These are phyloP conservation scores for Acanthamoeba healyi DNA, from an alignment of 208 protist species.

Conservation along the genomic window DNA sequence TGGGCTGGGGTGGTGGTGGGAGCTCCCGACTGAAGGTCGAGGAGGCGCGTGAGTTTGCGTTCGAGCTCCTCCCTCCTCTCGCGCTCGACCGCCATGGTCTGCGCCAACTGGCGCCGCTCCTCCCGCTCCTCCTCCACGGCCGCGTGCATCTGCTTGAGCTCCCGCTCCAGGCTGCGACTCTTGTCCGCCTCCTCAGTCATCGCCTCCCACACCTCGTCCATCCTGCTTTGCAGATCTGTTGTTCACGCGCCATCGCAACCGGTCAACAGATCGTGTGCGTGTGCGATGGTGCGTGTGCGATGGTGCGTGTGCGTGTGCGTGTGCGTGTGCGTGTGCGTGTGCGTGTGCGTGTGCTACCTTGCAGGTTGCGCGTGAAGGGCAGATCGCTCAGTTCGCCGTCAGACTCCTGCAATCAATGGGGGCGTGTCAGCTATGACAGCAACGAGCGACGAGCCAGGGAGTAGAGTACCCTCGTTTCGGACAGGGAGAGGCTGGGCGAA, in stretches of 20 bases:
- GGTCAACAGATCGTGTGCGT: not conserved
- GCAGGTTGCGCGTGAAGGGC: not conserved
- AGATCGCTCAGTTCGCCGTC: not conserved
- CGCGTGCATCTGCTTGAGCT: not conserved
- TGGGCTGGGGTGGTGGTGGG: not conserved
- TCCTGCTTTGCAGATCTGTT: constrained; percentile 4
- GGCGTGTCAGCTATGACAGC: too few relatives aligned
- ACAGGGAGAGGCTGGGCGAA: not conserved
- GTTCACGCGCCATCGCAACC: not conserved
- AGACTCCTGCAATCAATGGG: constrained; percentile 8
- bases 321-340: not conserved
- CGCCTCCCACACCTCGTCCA: constrained; percentile 39
- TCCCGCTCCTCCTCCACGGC: constrained; percentile 1
- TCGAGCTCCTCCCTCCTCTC: not conserved
- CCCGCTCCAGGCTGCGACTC: not conserved
- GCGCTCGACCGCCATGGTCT: not conserved
- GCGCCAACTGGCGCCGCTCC: not conserved
- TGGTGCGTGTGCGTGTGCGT: not conserved
- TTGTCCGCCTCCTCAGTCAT: constrained; percentile 5
- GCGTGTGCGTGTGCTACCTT: not conserved
- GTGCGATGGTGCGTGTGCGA: not conserved
- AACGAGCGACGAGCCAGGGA: not conserved
- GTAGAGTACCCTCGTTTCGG: not conserved
- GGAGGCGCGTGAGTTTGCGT: not conserved
- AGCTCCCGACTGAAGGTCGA: not conserved